These are phyloP conservation scores for Talaromyces sp. DNA, from an alignment of 2,329 filamentous ascomycete genomes.

Conservation along the genomic window DNA sequence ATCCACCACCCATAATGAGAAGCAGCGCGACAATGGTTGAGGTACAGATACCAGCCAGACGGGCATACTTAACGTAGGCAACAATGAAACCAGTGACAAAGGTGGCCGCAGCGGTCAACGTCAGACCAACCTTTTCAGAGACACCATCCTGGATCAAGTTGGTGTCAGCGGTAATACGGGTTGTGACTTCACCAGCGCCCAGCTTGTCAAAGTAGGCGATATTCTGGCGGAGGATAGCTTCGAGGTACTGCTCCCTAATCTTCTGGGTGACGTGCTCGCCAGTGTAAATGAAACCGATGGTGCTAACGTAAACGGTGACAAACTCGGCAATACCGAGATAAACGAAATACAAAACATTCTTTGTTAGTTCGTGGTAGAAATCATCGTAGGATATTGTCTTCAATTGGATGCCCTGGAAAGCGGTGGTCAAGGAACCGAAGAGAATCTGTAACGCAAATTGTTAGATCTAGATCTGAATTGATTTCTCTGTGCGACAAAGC, in stretches of 20 bases:
- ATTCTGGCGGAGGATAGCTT: conserved; percentile 80
- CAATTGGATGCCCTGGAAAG: conserved; percentile 64
- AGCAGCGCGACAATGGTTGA: conserved; percentile 78
- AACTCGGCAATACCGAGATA: conserved; percentile 83
- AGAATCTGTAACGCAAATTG: conserved; percentile 45
- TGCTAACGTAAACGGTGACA: conserved; percentile 71
- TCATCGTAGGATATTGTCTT: conserved; percentile 46
- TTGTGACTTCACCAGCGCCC: conserved; percentile 89
- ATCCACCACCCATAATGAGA: conserved; percentile 71
- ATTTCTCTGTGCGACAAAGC: background rate
- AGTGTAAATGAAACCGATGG: conserved; percentile 84
- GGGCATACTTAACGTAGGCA: conserved; percentile 71
- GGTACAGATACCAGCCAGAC: conserved; percentile 78
- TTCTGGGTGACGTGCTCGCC: conserved; percentile 76
- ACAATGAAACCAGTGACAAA: conserved; percentile 89
- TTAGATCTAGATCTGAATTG: background rate
- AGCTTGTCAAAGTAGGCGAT: conserved; percentile 92
- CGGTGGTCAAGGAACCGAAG: conserved; percentile 71
- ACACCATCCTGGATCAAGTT: conserved; percentile 93
- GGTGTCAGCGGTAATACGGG: conserved; percentile 88
- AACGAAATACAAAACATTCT: conserved; percentile 75
- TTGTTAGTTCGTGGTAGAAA: conserved; percentile 60
- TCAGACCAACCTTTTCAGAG: conserved; percentile 81
- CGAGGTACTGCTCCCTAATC: conserved; percentile 78
- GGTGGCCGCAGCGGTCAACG: conserved; percentile 70